Conservation (phyloP, 2,329 filamentous ascomycete species). For the Teratosphaeria epicoccoides region DNA sequence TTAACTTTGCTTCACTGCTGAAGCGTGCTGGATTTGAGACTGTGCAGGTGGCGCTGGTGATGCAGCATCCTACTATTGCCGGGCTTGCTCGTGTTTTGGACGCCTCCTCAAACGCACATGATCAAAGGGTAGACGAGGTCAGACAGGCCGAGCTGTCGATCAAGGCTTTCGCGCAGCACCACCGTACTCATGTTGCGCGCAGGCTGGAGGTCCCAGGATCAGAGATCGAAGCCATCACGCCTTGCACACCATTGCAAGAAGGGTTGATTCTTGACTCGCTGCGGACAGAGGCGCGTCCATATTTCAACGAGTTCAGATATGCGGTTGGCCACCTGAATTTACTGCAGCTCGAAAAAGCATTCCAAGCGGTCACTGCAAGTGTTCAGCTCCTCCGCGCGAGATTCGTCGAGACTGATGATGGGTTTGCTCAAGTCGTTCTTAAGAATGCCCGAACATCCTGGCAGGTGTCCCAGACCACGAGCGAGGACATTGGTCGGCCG, state of each 20-base stretch:
- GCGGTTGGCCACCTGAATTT: conserved; percentile 41
- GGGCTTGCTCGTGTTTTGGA: conserved; percentile 22
- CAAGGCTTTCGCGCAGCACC: conserved; percentile 52
- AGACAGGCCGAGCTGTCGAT: conserved; percentile 42
- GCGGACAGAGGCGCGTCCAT: conserved; percentile 47
- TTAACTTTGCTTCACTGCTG: conserved; percentile 56
- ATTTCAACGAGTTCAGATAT: conserved; percentile 69
- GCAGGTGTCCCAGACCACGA: not conserved
- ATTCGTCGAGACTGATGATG: conserved; percentile 64
- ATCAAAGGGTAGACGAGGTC: not conserved
- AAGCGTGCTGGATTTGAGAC: conserved; percentile 50
- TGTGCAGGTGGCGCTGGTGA: conserved; percentile 55
- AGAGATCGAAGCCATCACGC: conserved; percentile 62
- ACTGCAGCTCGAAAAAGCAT: conserved; percentile 44
- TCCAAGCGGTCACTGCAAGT: conserved; percentile 41
- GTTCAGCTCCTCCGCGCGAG: conserved; percentile 60
- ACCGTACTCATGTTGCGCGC: conserved; percentile 44
- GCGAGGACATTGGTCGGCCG: conserved; percentile 34
- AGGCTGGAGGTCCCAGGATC: conserved; percentile 40
- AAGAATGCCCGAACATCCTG: conserved; percentile 22
- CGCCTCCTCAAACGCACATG: not conserved
- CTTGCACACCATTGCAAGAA: conserved; percentile 77
- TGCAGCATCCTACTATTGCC: conserved; percentile 44
- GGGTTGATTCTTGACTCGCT: conserved; percentile 69
- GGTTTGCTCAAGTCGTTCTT: conserved; percentile 63